phyloP scores from a whole-genome alignment of 441 rosid species.

The Melastoma candidum region DNA sequence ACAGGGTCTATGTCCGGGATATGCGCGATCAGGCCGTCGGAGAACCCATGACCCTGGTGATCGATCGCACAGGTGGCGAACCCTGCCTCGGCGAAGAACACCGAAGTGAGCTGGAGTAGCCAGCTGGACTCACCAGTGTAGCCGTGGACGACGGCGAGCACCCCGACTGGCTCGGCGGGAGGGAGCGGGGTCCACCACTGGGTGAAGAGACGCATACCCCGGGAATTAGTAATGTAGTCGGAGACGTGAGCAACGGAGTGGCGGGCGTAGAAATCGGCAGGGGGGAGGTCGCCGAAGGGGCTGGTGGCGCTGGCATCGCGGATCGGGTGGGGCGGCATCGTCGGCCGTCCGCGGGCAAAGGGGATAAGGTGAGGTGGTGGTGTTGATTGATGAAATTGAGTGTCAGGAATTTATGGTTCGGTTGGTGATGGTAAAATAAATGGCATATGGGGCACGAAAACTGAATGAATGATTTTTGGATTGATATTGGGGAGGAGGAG shows the following conservation, averaged over 20 bases:
- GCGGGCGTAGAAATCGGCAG: conserved; percentile 55
- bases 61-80: conserved; percentile 13
- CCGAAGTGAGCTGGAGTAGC: neutral
- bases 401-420: too few relatives aligned
- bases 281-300: conserved; percentile 44
- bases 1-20: conserved; percentile 9
- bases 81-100: conserved; percentile 1
- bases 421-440: too few relatives aligned
- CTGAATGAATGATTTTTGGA: too few relatives aligned
- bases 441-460: too few relatives aligned
- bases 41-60: conserved; percentile 14
- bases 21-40: conserved; percentile 10
- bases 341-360: neutral
- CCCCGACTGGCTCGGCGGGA: conserved; percentile 34
- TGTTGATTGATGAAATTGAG: too few relatives aligned
- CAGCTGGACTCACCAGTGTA: conserved; percentile 24
- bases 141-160: conserved; percentile 80
- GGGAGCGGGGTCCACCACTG: conserved; percentile 85
- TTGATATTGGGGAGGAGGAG: too few relatives aligned
- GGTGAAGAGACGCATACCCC: conserved; percentile 74
- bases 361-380: too few relatives aligned
- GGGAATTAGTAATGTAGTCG: conserved; percentile 64
- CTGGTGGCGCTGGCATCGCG: conserved; percentile 43
- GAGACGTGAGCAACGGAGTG: conserved; percentile 64
- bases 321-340: conserved; percentile 41